phyloP scores from a whole-genome alignment of 345 rosid genomes.

The Mangifera indica region DNA sequence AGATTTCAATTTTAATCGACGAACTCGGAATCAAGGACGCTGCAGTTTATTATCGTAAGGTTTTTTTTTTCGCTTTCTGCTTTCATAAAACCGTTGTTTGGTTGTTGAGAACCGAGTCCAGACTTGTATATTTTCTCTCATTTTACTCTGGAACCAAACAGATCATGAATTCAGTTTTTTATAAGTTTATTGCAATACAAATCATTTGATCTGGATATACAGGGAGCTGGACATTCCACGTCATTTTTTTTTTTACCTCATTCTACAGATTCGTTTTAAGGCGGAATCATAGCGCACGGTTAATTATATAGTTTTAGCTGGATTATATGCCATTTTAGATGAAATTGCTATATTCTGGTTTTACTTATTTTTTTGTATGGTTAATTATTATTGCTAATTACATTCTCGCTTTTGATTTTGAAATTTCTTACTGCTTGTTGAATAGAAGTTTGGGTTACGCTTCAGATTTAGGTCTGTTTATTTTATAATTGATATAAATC shows the following conservation, averaged over 20 bases:
- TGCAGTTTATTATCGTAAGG: neutral
- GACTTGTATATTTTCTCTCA: neutral
- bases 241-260: neutral
- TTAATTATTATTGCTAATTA: neutral
- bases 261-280: neutral
- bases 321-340: neutral
- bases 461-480: neutral
- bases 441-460: too few relatives aligned
- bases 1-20: neutral
- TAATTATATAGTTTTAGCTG: neutral
- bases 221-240: neutral
- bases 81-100: conserved; percentile 6
- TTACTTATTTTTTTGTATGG: neutral
- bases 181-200: neutral
- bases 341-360: neutral
- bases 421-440: too few relatives aligned
- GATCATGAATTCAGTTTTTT: neutral
- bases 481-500: neutral
- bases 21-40: too few relatives aligned
- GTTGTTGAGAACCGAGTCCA: neutral
- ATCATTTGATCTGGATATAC: neutral
- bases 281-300: neutral
- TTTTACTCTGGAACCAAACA: neutral
- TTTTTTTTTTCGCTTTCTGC: neutral
- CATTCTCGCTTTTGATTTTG: neutral